Percentiles rank a stretch among this genome's conserved stretches.
Conservation (phyloP, 768 basidiomycete genomes). For the Cystobasidium onofrii region DNA sequence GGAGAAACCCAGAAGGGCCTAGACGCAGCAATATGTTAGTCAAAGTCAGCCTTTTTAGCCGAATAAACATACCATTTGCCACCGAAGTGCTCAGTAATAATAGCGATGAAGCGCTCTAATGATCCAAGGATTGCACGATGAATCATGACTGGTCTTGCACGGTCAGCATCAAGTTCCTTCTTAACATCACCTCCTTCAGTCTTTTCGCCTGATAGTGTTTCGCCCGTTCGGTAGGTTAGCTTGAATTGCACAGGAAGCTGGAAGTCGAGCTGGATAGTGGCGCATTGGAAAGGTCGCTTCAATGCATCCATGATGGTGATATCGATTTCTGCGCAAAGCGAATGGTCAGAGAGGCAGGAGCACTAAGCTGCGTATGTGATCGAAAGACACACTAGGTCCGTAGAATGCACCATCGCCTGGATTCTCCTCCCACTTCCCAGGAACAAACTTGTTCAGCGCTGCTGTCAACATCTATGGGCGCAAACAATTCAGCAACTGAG, state of each 20-base stretch:
- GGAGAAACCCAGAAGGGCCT: slow-evolving; percentile 99
- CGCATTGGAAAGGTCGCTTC: slow-evolving; percentile 89
- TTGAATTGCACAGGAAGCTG: slow-evolving; percentile 95
- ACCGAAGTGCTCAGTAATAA: slow-evolving; percentile 91
- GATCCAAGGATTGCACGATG: slow-evolving; percentile 93
- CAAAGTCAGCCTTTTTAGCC: not conserved
- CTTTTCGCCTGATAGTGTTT: slow-evolving; percentile 47
- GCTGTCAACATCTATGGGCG: slow-evolving; percentile 62
- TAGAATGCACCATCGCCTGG: slow-evolving; percentile 98
- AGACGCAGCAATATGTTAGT: not conserved
- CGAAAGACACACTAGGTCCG: slow-evolving; percentile 62
- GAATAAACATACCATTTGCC: slow-evolving; percentile 73
- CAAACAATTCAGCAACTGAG: not conserved
- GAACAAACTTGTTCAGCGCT: slow-evolving; percentile 74
- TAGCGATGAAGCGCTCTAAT: slow-evolving; percentile 90
- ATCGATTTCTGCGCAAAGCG: slow-evolving; percentile 56
- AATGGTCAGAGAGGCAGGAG: not conserved
- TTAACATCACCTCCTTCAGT: slow-evolving; percentile 45
- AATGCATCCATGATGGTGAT: slow-evolving; percentile 91
- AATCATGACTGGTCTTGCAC: slow-evolving; percentile 85
- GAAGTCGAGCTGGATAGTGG: slow-evolving; percentile 98
- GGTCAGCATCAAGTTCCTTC: slow-evolving; percentile 38
- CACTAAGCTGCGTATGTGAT: slow-evolving; percentile 26
- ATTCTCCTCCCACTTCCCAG: slow-evolving; percentile 84
- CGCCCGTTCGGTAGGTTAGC: slow-evolving; percentile 71